Conservation (phyloP, 129 eudicot species). For the Daucus carota region DNA sequence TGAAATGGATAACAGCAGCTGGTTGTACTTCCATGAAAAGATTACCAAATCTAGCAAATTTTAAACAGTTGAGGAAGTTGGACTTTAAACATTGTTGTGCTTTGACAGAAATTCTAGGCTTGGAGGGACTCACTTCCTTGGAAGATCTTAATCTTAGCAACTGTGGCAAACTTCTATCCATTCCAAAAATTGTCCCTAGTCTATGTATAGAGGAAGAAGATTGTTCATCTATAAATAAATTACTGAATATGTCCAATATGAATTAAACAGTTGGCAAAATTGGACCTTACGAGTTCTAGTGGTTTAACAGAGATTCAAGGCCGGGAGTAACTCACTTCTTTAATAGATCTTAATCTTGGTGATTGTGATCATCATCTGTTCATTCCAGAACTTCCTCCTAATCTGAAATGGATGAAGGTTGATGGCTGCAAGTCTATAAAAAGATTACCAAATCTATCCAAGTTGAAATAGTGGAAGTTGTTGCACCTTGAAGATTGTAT, state of each 20-base stretch:
- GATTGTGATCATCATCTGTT: too few relatives aligned
- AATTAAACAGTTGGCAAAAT: neutral
- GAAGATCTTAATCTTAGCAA: neutral
- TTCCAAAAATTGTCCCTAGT: neutral
- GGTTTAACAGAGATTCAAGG: neutral
- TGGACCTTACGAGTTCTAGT: neutral
- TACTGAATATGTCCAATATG: neutral
- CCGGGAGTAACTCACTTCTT: neutral
- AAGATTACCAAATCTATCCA: too few relatives aligned
- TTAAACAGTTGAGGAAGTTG: too few relatives aligned
- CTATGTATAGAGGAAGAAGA: neutral
- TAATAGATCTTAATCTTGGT: constrained; percentile 11
- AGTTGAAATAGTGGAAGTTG: too few relatives aligned
- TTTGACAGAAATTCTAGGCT: neutral
- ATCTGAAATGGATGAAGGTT: neutral
- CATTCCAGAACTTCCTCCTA: neutral
- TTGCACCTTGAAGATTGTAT: neutral
- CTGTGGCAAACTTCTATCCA: too few relatives aligned
- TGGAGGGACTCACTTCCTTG: too few relatives aligned
- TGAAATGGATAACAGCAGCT: too few relatives aligned
- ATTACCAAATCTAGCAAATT: too few relatives aligned
- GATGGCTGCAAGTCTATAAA: too few relatives aligned
- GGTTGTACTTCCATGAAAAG: too few relatives aligned
- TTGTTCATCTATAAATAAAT: neutral
- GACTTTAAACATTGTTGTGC: neutral